phyloP scores from a whole-genome alignment of 179 eudicot genomes.

The Gypsophila paniculata region DNA sequence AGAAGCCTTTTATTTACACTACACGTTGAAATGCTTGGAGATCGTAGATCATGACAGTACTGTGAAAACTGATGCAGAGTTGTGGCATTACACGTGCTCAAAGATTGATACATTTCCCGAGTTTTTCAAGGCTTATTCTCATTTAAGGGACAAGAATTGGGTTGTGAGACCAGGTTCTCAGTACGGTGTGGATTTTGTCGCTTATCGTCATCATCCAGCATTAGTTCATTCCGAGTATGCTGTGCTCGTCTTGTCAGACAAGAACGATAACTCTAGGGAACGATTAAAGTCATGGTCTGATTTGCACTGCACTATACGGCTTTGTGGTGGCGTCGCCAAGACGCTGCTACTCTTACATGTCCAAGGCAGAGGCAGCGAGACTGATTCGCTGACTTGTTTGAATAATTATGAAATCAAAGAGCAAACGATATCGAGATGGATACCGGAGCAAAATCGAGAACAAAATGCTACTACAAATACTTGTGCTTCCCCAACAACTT shows the following conservation, averaged over 20 bases:
- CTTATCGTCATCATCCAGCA: conserved; percentile 65
- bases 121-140: conserved; percentile 52
- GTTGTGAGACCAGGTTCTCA: conserved; percentile 62
- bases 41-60: conserved; percentile 30
- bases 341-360: conserved; percentile 25
- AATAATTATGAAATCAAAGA: conserved; percentile 43
- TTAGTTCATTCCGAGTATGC: conserved; percentile 69
- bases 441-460: conserved; percentile 52
- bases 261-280: conserved; percentile 21
- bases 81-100: conserved; percentile 56
- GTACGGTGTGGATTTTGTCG: conserved; percentile 65
- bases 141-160: conserved; percentile 59
- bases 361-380: conserved; percentile 8
- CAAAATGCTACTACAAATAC: conserved; percentile 1
- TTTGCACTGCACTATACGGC: conserved; percentile 24
- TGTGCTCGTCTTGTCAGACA: conserved; percentile 47
- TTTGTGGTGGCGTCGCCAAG: conserved; percentile 37
- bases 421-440: conserved; percentile 51
- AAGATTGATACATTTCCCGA: conserved; percentile 35
- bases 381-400: conserved; percentile 36
- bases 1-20: conserved; percentile 53
- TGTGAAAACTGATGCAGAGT: conserved; percentile 31
- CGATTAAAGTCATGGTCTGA: conserved; percentile 55
- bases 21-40: conserved; percentile 41
- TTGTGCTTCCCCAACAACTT: not conserved